Evolutionary conservation across 495 filamentous ascomycete genomes (phyloP).

Genomic region (Hypoxylon rickii): DNA sequence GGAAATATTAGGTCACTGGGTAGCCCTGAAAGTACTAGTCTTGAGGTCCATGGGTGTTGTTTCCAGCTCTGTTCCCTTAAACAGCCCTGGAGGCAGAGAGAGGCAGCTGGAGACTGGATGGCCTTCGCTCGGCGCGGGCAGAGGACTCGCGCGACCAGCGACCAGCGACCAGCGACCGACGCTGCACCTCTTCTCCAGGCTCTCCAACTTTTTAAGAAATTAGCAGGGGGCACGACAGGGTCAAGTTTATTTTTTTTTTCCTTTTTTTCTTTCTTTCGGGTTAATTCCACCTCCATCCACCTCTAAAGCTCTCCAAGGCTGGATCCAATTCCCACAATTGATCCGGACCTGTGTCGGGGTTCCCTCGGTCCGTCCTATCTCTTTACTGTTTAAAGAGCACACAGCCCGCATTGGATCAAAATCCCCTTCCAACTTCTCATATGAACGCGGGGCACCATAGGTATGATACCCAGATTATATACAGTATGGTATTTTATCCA

Average conservation of each 20-base stretch:
- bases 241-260: neutral
- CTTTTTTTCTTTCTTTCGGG: constrained; percentile 19
- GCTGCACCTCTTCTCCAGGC: neutral
- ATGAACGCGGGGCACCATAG: constrained; percentile 28
- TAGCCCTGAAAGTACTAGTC: too few relatives aligned
- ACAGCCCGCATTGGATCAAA: too few relatives aligned
- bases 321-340: neutral
- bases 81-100: too few relatives aligned
- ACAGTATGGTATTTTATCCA: constrained; percentile 34
- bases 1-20: too few relatives aligned
- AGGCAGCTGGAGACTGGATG: too few relatives aligned
- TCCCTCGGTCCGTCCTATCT: neutral
- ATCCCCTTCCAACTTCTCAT: too few relatives aligned
- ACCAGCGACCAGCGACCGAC: neutral
- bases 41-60: too few relatives aligned
- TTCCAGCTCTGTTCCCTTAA: too few relatives aligned
- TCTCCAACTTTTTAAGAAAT: neutral
- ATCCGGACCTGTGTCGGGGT: neutral
- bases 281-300: too few relatives aligned
- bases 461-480: neutral
- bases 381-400: too few relatives aligned
- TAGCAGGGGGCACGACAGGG: neutral
- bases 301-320: too few relatives aligned
- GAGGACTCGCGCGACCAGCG: constrained; percentile 32
- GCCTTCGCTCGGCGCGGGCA: constrained; percentile 36